Conservation (phyloP, 768 basidiomycete genomes). For the Russula lepida region DNA sequence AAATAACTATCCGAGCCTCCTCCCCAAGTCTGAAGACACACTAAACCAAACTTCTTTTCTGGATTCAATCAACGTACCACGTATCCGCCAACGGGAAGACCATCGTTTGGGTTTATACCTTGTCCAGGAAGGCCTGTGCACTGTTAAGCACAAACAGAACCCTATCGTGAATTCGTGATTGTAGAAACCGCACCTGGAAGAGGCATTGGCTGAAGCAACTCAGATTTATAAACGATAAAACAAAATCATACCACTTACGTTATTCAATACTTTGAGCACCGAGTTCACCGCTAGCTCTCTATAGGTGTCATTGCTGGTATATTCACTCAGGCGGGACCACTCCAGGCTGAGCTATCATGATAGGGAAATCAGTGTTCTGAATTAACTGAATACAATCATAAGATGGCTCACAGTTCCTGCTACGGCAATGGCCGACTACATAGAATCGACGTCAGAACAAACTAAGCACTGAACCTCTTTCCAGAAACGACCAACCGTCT, state of each 20-base stretch:
- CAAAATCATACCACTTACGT: constrained; percentile 25
- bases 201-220: constrained; percentile 30
- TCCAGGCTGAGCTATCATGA: constrained; percentile 57
- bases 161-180: neutral
- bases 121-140: constrained; percentile 45
- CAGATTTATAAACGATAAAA: neutral
- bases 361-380: neutral
- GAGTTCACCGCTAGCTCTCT: constrained; percentile 22
- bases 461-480: constrained; percentile 28
- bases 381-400: neutral
- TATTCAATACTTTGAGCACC: constrained; percentile 40
- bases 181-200: constrained; percentile 11
- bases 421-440: constrained; percentile 38
- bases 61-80: neutral
- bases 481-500: constrained; percentile 25
- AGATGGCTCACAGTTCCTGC: constrained; percentile 36
- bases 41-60: neutral
- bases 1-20: constrained; percentile 68
- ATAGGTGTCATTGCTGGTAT: constrained; percentile 55
- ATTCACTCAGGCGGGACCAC: constrained; percentile 41
- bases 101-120: constrained; percentile 40
- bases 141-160: constrained; percentile 17
- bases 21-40: constrained; percentile 47
- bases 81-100: neutral
- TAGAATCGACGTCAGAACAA: constrained; percentile 38